Evolutionary conservation across 306 rosid species (phyloP), one percentile per base, ranked within the genome.

Genomic region (Pterocarpus macrocarpus): DNA sequence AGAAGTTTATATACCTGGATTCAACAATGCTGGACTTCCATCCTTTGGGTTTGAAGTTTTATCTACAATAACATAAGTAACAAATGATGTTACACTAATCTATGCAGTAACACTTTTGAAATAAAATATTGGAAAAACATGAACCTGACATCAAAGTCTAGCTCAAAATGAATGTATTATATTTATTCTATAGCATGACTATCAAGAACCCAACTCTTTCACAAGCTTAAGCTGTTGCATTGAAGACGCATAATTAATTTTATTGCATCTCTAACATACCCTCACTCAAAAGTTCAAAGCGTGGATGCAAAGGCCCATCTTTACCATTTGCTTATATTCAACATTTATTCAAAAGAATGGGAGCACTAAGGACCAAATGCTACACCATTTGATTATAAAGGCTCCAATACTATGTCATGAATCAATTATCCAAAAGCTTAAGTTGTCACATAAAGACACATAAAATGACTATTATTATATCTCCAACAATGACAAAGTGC

Each of bases 21-120:
- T 84, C 86, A 95, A 84, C 89, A 95, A 83, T 41, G 97, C 92
- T 39, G 94, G 87, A 79, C 86, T 89, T 84, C 91, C 90, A 88
- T 92, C 92, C 79, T 86, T 90, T 14, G 97, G 94, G 85, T 90
- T 92, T 67, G 73, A 69, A 66, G 75, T 86, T 90, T 81, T 91
- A 83, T 95, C 98, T 30, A 95, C 88, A 47, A 3, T 50, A 66
- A 92, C 98, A 92, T 78, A 90, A 82, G 94, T 89, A 75, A 97
- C 97, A 13, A 13, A 56, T 15, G 28, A 38, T 70, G 66, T 17
- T 74, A 50, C 62, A 64, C 15, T 36, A 55, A 68, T 14, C 55
- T 11, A 78, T 67, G 47, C 61, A 43, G 63, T 52, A 33, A 67
- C 11, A 50, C 22, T 45, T 64, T 4, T 57, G 13, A 36, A 49